Base-by-base conservation (phyloP, 1,284 basidiomycete species). In the Dichomitus squalens region DNA sequence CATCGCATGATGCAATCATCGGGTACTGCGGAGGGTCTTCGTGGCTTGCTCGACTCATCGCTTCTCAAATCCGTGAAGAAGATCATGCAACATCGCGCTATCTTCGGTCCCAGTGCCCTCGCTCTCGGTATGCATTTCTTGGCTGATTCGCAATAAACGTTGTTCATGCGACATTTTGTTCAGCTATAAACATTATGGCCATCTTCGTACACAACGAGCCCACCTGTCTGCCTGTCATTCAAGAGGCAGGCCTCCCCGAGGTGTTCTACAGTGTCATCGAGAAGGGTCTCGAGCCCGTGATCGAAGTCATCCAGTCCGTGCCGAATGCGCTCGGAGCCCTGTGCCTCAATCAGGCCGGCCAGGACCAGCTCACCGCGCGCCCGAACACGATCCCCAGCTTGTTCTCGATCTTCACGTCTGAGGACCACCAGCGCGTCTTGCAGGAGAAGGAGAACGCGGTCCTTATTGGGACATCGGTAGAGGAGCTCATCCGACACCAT, bases 151-250 rank as follows among this genome's bases (percentile, higher is more conserved):
- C 18, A 39, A 50, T 44, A 14, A 52, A 8, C 46, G 4, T 61
- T 48, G 20, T 33, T 49, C 27, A 23, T 47, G n/a, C 53, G 20
- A 52, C 25, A 65, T 31, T 36, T 46, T 23, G 1, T 16, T 5
- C 68, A 92, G 94, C 94, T 1, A 94, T 98, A 79, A 96, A 96
- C 74, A 93, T 98, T 71, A 95, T 98, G 89, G 89, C 96, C 5
- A 96, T 95, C 0, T 98, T 99, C 72, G 90, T 99, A 16, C 96
- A 99, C 79, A 99, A 98, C 68, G 97, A 99, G 75, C 97, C 97
- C 9, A 98, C 96, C 0, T 97, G 94, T 12, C 79, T 99, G 55
- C 78, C 86, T 1, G 91, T 96, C 51, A 88, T 99, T 36, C 97
- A 99, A 73, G 97, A 99, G 73, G 84, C 88, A 48, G 87, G 90